Base-by-base conservation (phyloP, 345 rosid species). In the Dovyalis caffra region DNA sequence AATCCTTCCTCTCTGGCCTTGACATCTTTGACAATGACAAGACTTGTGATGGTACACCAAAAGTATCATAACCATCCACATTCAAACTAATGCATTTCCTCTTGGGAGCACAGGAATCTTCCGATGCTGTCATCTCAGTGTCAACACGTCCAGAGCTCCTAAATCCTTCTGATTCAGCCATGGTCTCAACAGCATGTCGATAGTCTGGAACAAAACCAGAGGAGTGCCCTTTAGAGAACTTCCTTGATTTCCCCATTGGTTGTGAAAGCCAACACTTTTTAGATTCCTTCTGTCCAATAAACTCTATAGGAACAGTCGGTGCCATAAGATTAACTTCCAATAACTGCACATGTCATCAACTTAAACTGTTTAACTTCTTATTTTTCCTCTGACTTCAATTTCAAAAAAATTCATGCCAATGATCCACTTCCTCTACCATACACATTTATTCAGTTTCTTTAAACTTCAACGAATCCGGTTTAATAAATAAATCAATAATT, bases 111-210 rank as follows among this genome's bases (percentile, higher is more conserved):
- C 70, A 85, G 0, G 88, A 85, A 80, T 85, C 91, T 79, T 86
- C 90, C 0, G 97, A 91, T 33, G 75, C 90, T 2, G 87, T 84
- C 84, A 85, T 83, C 81, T 86, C 90, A 21, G 67, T 72, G 47
- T 87, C 86, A 69, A 85, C 74, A 53, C 88, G 85, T 20, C 90
- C 91, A 2, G 88, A 88, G 83, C 87, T 86, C 61, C 95, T 95
- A 78, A 83, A 83, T 12, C 89, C 97, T 80, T 90, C 95, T 1
- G 93, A 88, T 76, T 90, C 94, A 79, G 86, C 91, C 51, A 83
- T 86, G 4, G 90, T 86, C 58, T 80, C 92, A 64, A 85, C 89
- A 23, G 76, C 86, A 78, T 86, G 90, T 57, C 88, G 68, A 69
- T 83, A 88, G 70, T 86, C 92, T 0, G 90, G 90, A 74, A 85